These are phyloP conservation scores for Pythium dissotocum DNA, from an alignment of 352 stramenopile genomes.

Conservation along the genomic window DNA sequence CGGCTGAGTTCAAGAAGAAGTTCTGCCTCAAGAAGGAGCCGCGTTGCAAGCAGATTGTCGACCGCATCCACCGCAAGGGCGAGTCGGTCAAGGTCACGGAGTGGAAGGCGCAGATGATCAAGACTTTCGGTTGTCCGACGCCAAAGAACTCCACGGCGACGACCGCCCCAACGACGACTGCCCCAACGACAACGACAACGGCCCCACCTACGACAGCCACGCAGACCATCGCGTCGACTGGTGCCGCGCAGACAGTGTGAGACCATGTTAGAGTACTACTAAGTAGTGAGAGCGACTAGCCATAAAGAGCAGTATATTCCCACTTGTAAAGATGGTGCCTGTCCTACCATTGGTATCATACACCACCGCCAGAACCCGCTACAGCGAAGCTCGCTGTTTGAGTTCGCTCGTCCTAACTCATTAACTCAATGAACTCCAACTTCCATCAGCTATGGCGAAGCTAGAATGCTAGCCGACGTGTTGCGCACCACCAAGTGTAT, in stretches of 20 bases:
- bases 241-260: not conserved
- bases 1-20: conserved; percentile 25
- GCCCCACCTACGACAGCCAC: not conserved
- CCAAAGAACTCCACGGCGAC: conserved; percentile 9
- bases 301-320: not conserved
- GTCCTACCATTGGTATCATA: too few species aligned
- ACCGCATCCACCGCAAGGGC: conserved; percentile 13
- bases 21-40: conserved; percentile 28
- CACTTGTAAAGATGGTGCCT: too few species aligned
- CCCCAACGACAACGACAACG: not conserved
- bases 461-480: too few species aligned
- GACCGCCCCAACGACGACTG: not conserved
- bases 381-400: too few species aligned
- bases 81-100: conserved; percentile 19
- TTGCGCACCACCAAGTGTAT: too few species aligned
- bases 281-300: not conserved
- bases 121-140: conserved; percentile 24
- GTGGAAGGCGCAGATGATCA: conserved; percentile 27
- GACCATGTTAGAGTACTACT: too few species aligned
- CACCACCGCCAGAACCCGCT: too few species aligned
- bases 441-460: too few species aligned
- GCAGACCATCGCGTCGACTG: not conserved
- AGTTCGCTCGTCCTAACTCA: too few species aligned
- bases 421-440: too few species aligned
- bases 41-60: conserved; percentile 28